These are phyloP conservation scores for Talaromyces atroroseus DNA, from an alignment of 2,329 filamentous ascomycete species.

Conservation along the genomic window DNA sequence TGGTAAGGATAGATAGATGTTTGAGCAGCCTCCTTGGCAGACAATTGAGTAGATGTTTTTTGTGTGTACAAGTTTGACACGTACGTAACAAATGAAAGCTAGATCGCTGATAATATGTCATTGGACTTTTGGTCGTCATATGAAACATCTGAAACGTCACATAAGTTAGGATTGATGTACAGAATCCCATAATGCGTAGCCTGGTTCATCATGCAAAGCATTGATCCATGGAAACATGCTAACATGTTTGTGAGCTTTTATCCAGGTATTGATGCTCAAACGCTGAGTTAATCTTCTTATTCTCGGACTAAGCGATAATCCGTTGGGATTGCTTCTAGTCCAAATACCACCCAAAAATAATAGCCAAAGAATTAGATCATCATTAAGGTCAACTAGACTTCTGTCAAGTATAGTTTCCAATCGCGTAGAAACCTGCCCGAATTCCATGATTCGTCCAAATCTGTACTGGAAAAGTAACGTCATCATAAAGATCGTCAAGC, in stretches of 20 bases:
- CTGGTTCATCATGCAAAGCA: constrained; percentile 1
- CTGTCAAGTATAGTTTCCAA: neutral
- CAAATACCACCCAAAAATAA: constrained; percentile 11
- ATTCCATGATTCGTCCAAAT: neutral
- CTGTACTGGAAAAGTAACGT: constrained; percentile 9
- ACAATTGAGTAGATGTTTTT: neutral
- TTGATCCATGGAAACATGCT: constrained; percentile 6
- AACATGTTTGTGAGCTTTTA: neutral
- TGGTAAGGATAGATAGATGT: constrained; percentile 6
- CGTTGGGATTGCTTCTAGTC: neutral
- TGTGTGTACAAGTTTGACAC: neutral
- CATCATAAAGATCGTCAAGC: constrained; percentile 12
- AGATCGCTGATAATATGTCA: neutral
- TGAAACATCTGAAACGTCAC: neutral
- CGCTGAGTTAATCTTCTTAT: constrained; percentile 1
- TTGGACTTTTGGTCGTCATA: neutral
- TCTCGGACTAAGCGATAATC: neutral
- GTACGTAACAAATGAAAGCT: neutral
- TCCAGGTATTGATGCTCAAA: constrained; percentile 1
- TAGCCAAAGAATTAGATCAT: constrained; percentile 7
- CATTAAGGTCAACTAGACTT: neutral
- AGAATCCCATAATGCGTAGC: neutral
- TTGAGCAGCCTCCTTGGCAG: neutral
- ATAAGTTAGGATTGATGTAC: constrained; percentile 1
- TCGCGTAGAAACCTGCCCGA: neutral